Percentiles rank a stretch among this genome's conserved stretches.
Evolutionary conservation across 331 rosid genomes (phyloP).

Genomic region (Quercus phellos): DNA sequence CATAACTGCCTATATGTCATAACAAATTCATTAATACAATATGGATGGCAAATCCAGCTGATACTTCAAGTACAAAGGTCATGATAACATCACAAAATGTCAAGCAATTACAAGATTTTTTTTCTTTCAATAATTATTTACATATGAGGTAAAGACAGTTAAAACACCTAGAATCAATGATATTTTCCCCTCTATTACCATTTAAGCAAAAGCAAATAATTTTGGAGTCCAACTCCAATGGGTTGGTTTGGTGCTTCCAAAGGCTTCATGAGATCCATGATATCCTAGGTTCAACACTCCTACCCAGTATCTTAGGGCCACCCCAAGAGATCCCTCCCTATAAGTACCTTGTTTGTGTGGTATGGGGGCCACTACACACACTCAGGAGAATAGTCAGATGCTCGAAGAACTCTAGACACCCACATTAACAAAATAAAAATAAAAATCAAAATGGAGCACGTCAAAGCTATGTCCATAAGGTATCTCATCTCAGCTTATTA

Average conservation of each 20-base stretch:
- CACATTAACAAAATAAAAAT: too few species aligned
- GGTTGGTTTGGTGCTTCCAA: too few species aligned
- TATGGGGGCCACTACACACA: too few species aligned
- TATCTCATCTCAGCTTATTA: neutral
- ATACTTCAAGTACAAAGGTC: neutral
- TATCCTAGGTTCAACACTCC: too few species aligned
- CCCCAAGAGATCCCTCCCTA: too few species aligned
- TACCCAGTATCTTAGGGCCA: too few species aligned
- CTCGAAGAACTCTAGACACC: too few species aligned
- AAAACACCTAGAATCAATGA: neutral
- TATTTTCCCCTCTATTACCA: neutral
- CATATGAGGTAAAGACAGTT: neutral
- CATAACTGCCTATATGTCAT: constrained; percentile 43
- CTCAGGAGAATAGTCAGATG: too few species aligned
- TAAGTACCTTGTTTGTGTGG: too few species aligned
- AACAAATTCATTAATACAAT: neutral
- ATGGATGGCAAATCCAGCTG: neutral
- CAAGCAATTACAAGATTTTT: neutral
- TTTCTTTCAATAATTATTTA: neutral
- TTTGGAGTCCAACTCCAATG: neutral
- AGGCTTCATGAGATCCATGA: too few species aligned
- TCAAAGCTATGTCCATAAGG: neutral
- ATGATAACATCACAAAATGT: neutral
- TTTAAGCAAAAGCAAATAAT: neutral
- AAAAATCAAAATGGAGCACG: neutral